A percentile compares a stretch with the other conserved stretches of the same genome.
Evolutionary conservation across 1,139 yeast species (phyloP).

Genomic region (Candida tunisiensis): DNA sequence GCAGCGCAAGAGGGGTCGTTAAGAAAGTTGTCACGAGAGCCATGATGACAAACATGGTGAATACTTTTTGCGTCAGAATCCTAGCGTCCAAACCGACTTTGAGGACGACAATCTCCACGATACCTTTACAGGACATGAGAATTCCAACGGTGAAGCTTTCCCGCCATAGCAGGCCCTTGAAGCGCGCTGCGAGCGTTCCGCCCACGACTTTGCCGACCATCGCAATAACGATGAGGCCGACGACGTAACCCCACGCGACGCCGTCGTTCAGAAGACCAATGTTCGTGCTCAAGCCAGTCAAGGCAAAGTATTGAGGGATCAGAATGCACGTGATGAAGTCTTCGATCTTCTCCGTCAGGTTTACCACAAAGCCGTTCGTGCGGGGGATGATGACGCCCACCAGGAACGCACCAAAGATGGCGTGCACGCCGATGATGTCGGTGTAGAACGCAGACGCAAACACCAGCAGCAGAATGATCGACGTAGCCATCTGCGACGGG

Average conservation of each 20-base stretch:
- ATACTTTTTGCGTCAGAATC: too few species aligned
- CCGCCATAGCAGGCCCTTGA: too few species aligned
- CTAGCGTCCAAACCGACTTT: too few species aligned
- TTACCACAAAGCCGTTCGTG: constrained; percentile 54
- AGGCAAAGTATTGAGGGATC: constrained; percentile 63
- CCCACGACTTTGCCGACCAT: too few species aligned
- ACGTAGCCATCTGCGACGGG: constrained; percentile 48
- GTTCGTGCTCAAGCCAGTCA: constrained; percentile 59
- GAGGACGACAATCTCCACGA: too few species aligned
- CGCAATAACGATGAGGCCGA: too few species aligned
- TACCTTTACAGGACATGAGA: too few species aligned
- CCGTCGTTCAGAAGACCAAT: constrained; percentile 46
- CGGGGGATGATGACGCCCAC: constrained; percentile 67
- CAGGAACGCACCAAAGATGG: constrained; percentile 70
- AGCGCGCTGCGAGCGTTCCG: too few species aligned
- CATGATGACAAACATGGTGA: too few species aligned
- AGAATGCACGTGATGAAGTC: constrained; percentile 54
- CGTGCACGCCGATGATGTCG: constrained; percentile 66
- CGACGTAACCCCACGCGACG: constrained; percentile 70
- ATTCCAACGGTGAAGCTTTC: too few species aligned
- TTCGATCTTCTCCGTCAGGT: constrained; percentile 56
- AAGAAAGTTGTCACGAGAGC: too few species aligned
- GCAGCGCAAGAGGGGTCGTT: too few species aligned
- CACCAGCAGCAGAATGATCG: constrained; percentile 36
- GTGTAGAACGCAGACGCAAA: constrained; percentile 61